Percentiles rank a stretch among this genome's conserved stretches.
Conservation (phyloP, 352 stramenopile genomes). For the Albugo candida region DNA sequence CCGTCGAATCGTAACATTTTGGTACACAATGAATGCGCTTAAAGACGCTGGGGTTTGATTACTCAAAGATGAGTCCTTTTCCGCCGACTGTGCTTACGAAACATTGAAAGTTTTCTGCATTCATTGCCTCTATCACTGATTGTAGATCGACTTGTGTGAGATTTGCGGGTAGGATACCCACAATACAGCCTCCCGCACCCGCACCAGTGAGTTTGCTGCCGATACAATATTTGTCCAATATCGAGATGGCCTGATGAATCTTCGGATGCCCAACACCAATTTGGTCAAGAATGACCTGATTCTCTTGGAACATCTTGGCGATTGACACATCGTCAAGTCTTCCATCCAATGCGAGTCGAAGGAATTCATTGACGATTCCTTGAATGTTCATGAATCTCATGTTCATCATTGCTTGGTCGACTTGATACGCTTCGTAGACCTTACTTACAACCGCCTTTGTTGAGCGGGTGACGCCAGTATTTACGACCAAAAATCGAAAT, state of each 20-base stretch:
- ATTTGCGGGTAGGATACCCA: conserved; percentile 47
- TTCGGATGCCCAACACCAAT: conserved; percentile 70
- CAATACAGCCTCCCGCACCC: conserved; percentile 70
- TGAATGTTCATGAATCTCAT: conserved; percentile 64
- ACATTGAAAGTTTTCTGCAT: conserved; percentile 26
- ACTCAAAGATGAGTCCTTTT: conserved; percentile 6
- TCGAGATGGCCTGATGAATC: conserved; percentile 57
- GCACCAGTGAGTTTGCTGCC: conserved; percentile 84
- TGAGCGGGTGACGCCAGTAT: conserved; percentile 79
- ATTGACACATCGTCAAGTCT: conserved; percentile 24
- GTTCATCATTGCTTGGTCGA: conserved; percentile 20
- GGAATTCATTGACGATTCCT: conserved; percentile 40
- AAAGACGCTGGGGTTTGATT: no score
- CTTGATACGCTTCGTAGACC: conserved; percentile 48
- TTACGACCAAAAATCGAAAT: conserved; percentile 78
- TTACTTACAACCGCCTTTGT: conserved; percentile 70
- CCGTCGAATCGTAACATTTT: no score
- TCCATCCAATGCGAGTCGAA: conserved; percentile 16
- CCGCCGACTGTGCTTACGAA: conserved; percentile 39
- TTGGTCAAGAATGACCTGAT: conserved; percentile 56
- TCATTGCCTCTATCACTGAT: conserved; percentile 24
- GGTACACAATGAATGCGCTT: no score
- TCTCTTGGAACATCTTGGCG: conserved; percentile 27
- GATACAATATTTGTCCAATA: conserved; percentile 28
- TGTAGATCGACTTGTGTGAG: conserved; percentile 19